A percentile compares a stretch with the other conserved stretches of the same genome.
Evolutionary conservation across 2,329 filamentous ascomycete species (phyloP).

Genomic region (Pseudogymnoascus sp.): DNA sequence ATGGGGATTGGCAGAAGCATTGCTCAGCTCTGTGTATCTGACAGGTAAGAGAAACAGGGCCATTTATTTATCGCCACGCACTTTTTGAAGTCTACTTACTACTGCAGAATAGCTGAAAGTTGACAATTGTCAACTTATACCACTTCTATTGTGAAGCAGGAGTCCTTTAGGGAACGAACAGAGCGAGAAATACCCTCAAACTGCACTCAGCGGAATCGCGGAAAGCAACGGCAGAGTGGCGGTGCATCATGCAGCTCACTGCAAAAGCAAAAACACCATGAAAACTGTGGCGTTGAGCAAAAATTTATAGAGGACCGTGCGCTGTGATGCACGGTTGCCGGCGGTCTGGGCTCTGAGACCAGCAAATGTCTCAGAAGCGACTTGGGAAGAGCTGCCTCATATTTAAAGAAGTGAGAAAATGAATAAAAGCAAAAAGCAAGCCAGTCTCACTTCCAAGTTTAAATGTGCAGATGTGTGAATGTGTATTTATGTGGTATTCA

Average conservation of each 20-base stretch:
- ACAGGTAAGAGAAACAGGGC: background rate
- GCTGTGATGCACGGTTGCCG: background rate
- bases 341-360: background rate
- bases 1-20: too few relatives aligned
- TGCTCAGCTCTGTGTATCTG: background rate
- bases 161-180: too few relatives aligned
- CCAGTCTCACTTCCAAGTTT: background rate
- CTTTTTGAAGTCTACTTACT: background rate
- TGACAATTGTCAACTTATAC: background rate
- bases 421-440: background rate
- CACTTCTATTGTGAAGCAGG: too few relatives aligned
- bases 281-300: background rate
- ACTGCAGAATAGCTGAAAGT: background rate
- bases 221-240: too few relatives aligned
- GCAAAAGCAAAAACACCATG: background rate
- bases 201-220: too few relatives aligned
- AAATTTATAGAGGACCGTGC: background rate
- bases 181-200: too few relatives aligned
- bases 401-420: background rate
- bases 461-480: background rate
- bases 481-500: background rate
- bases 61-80: background rate
- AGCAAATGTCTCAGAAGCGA: background rate
- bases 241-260: too few relatives aligned
- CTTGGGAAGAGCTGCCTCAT: background rate